A percentile compares a stretch with the other conserved stretches of the same genome.
Conservation (phyloP, 306 rosid species). For the Pyrus betulifolia region DNA sequence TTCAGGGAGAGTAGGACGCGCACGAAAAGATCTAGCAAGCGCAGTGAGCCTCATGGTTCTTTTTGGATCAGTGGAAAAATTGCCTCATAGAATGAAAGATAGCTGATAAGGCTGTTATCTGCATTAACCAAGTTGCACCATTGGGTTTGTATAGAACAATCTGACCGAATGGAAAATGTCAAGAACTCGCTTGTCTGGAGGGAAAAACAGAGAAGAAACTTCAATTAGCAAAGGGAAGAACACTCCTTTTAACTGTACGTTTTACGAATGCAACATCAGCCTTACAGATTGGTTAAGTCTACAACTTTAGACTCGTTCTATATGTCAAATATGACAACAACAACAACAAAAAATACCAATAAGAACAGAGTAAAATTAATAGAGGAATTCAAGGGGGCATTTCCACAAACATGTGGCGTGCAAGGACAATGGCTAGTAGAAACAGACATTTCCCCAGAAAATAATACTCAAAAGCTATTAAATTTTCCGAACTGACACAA, state of each 20-base stretch:
- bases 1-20: not conserved
- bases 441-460: not conserved
- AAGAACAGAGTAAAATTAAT: not conserved
- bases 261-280: not conserved
- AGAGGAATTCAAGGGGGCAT: not conserved
- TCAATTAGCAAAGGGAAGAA: not conserved
- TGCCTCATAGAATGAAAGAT: not conserved
- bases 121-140: not conserved
- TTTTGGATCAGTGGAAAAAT: not conserved
- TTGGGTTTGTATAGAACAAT: not conserved
- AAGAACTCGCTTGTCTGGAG: not conserved
- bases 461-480: not conserved
- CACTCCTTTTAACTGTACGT: not conserved
- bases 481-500: not conserved
- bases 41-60: constrained; percentile 18
- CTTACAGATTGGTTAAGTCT: not conserved
- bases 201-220: not conserved
- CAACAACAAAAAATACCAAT: not conserved
- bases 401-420: constrained; percentile 8
- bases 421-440: not conserved
- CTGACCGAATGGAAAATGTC: not conserved
- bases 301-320: not conserved
- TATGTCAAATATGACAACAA: not conserved
- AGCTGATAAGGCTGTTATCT: not conserved
- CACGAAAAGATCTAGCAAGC: constrained; percentile 9